Conservation (phyloP, 768 basidiomycete species). For the Phylloporus scabripes region DNA sequence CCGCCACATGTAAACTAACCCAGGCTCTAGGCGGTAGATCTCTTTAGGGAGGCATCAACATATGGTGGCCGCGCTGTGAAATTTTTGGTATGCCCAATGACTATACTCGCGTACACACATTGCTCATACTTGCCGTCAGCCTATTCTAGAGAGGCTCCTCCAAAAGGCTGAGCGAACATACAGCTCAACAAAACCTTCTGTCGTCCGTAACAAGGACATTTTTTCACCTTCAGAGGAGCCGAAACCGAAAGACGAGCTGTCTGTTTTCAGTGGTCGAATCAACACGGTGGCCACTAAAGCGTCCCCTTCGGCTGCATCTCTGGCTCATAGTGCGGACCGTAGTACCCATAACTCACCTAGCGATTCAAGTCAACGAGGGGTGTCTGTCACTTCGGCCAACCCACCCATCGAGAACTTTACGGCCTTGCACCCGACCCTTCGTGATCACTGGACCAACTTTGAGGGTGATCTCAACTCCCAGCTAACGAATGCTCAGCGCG, state of each 20-base stretch:
- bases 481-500: constrained; percentile 35
- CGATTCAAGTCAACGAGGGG: constrained; percentile 28
- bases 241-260: constrained; percentile 60
- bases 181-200: constrained; percentile 41
- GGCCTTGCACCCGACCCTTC: constrained; percentile 50
- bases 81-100: constrained; percentile 48
- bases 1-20: background rate
- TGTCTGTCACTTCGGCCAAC: constrained; percentile 26
- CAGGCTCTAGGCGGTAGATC: constrained; percentile 42
- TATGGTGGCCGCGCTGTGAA: constrained; percentile 66
- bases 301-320: constrained; percentile 22
- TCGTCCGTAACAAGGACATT: constrained; percentile 47
- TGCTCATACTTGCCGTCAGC: constrained; percentile 36
- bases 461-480: constrained; percentile 50
- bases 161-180: constrained; percentile 54
- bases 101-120: background rate
- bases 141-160: constrained; percentile 57
- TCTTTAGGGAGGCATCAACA: constrained; percentile 58
- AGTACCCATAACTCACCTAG: background rate
- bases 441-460: constrained; percentile 51
- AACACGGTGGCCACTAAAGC: constrained; percentile 53
- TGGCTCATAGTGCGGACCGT: constrained; percentile 1
- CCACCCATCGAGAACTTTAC: constrained; percentile 31
- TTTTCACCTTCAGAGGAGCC: constrained; percentile 45
- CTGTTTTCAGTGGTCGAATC: constrained; percentile 73